These are phyloP conservation scores for Pythium rishiriense DNA, from an alignment of 352 stramenopile genomes.

Conservation along the genomic window DNA sequence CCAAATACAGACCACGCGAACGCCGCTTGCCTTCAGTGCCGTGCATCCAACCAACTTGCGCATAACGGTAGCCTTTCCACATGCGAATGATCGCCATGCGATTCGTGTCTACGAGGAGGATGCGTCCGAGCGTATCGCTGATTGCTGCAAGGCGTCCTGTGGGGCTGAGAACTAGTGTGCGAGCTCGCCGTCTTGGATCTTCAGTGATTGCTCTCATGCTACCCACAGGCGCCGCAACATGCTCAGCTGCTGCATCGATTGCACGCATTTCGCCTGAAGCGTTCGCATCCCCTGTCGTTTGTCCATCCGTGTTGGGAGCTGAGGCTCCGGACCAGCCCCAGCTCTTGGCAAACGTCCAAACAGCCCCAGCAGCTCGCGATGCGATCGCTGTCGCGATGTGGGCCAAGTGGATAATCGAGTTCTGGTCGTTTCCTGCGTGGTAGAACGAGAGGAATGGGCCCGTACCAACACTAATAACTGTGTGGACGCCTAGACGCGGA, in stretches of 20 bases:
- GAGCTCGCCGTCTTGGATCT: conserved; percentile 57
- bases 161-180: conserved; percentile 67
- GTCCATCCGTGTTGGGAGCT: conserved; percentile 19
- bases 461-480: conserved; percentile 64
- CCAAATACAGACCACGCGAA: conserved; percentile 66
- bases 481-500: conserved; percentile 67
- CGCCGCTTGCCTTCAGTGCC: conserved; percentile 49
- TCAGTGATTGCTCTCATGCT: conserved; percentile 56
- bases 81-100: conserved; percentile 84
- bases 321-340: conserved; percentile 60
- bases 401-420: conserved; percentile 85
- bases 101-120: conserved; percentile 76
- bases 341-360: conserved; percentile 85
- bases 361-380: conserved; percentile 64
- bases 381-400: conserved; percentile 84
- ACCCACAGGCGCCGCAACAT: conserved; percentile 65
- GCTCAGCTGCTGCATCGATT: conserved; percentile 55
- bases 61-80: conserved; percentile 88
- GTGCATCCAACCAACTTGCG: conserved; percentile 83
- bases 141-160: conserved; percentile 68
- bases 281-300: conserved; percentile 26
- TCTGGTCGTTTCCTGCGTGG: conserved; percentile 82
- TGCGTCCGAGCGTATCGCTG: conserved; percentile 70
- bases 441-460: conserved; percentile 81
- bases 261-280: conserved; percentile 20